phyloP scores from a whole-genome alignment of 441 rosid species.

The Biscutella laevigata region DNA sequence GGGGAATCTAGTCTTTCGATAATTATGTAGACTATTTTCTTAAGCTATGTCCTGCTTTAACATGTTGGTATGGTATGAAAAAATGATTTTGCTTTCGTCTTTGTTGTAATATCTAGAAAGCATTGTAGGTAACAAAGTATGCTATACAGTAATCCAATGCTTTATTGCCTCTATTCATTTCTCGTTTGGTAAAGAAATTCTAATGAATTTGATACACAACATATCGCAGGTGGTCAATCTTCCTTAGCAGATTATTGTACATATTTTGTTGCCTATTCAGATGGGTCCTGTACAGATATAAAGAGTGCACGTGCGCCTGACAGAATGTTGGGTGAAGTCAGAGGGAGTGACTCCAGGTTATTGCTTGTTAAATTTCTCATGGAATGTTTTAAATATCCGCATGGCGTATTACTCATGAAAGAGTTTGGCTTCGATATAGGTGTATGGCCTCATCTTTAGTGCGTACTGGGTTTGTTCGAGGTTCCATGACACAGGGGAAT shows the following conservation, averaged over 20 bases:
- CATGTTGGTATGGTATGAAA: not conserved
- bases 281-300: constrained; percentile 93
- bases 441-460: constrained; percentile 94
- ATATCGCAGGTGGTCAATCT: constrained; percentile 88
- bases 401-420: constrained; percentile 17
- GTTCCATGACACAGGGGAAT: constrained; percentile 87
- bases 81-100: not conserved
- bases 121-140: not conserved
- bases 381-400: not conserved
- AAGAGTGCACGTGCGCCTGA: constrained; percentile 94
- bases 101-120: not conserved
- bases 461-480: constrained; percentile 89
- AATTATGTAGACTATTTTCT: not conserved
- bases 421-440: constrained; percentile 34
- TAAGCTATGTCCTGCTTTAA: not conserved
- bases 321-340: constrained; percentile 95
- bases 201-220: not conserved
- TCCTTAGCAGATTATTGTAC: constrained; percentile 96
- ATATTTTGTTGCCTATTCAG: constrained; percentile 95
- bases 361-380: constrained; percentile 13
- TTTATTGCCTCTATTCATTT: not conserved
- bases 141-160: not conserved
- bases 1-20: not conserved
- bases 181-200: constrained; percentile 3
- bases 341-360: constrained; percentile 91